Percentiles rank a stretch among this genome's conserved stretches.
Evolutionary conservation across 441 rosid genomes (phyloP).

Genomic region (Pelargonium citronellum): DNA sequence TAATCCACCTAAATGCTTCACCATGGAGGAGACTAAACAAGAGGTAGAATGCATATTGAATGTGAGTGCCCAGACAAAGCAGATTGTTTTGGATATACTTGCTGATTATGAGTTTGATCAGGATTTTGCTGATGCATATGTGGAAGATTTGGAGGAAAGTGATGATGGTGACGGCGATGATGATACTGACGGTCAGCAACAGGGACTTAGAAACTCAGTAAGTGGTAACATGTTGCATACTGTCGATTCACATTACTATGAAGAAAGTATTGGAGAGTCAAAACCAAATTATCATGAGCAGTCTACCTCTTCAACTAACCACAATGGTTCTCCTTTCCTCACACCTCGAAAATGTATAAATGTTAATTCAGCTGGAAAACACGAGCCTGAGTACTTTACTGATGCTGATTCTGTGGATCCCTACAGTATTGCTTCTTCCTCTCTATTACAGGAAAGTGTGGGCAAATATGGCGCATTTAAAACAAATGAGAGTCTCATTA

Average conservation of each 20-base stretch:
- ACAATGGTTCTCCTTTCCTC: constrained; percentile 19
- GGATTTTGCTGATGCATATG: constrained; percentile 63
- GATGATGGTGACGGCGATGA: constrained; percentile 31
- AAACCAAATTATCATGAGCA: constrained; percentile 21
- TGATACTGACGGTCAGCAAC: constrained; percentile 21
- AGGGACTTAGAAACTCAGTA: constrained; percentile 16
- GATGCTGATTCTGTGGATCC: constrained; percentile 23
- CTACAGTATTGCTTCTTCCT: constrained; percentile 25
- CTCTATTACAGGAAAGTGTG: constrained; percentile 20
- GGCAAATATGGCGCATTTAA: constrained; percentile 20
- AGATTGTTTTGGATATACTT: constrained; percentile 49
- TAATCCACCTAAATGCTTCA: constrained; percentile 25
- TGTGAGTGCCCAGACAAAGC: constrained; percentile 67
- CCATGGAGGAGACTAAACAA: constrained; percentile 46
- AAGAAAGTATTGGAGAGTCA: constrained; percentile 60
- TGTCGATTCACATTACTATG: constrained; percentile 29
- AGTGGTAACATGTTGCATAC: constrained; percentile 25
- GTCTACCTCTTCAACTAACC: constrained; percentile 16
- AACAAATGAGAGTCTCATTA: constrained; percentile 15
- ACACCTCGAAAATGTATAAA: constrained; percentile 18
- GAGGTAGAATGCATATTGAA: constrained; percentile 59
- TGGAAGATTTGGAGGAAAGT: constrained; percentile 66
- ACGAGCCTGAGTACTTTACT: constrained; percentile 19
- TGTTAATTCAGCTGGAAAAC: constrained; percentile 19
- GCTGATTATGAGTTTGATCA: constrained; percentile 47